These are phyloP conservation scores for Exophiala alcalophila DNA, from an alignment of 2,329 filamentous ascomycete species.

Conservation along the genomic window DNA sequence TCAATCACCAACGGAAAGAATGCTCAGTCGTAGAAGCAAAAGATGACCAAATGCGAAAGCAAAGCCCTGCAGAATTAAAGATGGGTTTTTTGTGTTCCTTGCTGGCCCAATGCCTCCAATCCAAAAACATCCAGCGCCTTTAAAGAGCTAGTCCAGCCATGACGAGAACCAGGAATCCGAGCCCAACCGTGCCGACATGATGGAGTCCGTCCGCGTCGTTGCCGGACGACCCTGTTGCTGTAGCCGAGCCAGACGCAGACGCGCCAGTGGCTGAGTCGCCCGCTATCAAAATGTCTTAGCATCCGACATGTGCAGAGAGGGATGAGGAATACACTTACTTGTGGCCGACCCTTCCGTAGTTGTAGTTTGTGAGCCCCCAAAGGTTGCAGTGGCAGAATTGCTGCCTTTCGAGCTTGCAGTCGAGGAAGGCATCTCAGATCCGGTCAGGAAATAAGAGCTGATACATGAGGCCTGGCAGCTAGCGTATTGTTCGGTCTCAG, in stretches of 20 bases:
- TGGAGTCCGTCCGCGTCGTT: constrained; percentile 19
- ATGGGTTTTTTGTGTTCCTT: too few relatives aligned
- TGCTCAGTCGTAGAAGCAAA: too few relatives aligned
- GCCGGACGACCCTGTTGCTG: constrained; percentile 7
- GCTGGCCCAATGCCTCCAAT: not conserved
- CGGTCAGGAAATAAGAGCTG: constrained; percentile 47
- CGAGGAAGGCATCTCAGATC: constrained; percentile 31
- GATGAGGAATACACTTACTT: constrained; percentile 12
- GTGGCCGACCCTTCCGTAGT: constrained; percentile 24
- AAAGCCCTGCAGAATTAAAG: constrained; percentile 3
- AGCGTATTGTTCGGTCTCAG: constrained; percentile 46
- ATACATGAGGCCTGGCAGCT: constrained; percentile 51
- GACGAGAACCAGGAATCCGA: constrained; percentile 27
- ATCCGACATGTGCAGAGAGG: not conserved
- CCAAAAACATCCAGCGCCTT: not conserved
- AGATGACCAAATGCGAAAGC: too few relatives aligned
- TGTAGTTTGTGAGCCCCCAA: constrained; percentile 24
- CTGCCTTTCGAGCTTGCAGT: constrained; percentile 27
- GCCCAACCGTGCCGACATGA: constrained; percentile 18
- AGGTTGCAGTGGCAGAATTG: constrained; percentile 27
- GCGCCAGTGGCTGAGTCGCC: constrained; percentile 16
- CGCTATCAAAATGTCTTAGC: not conserved
- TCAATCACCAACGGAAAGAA: too few relatives aligned
- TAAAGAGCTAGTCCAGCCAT: constrained; percentile 29
- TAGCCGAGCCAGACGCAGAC: constrained; percentile 15